These are phyloP conservation scores for Hemisphaericaspora xylanilytica DNA, from an alignment of 1,139 yeast genomes.

Conservation along the genomic window DNA sequence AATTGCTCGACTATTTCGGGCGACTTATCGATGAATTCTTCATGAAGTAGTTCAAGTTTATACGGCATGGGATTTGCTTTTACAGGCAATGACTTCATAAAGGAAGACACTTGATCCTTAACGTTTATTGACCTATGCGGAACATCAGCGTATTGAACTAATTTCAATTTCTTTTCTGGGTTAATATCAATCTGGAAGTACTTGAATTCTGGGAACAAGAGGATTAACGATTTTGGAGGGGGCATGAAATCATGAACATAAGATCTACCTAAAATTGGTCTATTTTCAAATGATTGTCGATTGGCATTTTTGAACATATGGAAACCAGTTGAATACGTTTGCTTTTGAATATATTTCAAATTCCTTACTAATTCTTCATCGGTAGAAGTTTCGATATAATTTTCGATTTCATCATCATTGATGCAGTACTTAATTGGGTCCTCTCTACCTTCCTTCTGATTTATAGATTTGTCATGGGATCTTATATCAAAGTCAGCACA, in stretches of 20 bases:
- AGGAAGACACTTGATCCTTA: constrained; percentile 6
- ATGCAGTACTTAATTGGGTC: constrained; percentile 25
- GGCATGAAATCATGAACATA: constrained; percentile 46
- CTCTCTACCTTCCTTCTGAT: constrained; percentile 19
- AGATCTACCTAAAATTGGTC: constrained; percentile 35
- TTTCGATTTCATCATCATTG: constrained; percentile 25
- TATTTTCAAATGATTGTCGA: constrained; percentile 25
- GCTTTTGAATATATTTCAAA: constrained; percentile 9
- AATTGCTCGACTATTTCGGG: constrained; percentile 14
- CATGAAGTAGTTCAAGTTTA: constrained; percentile 17
- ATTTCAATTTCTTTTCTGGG: constrained; percentile 14
- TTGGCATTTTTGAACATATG: constrained; percentile 37
- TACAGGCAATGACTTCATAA: constrained; percentile 6
- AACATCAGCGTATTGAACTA: constrained; percentile 14
- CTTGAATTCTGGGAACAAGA: constrained; percentile 26
- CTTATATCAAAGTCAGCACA: constrained; percentile 27
- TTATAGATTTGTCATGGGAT: constrained; percentile 15
- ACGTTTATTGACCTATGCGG: constrained; percentile 5
- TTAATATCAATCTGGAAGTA: constrained; percentile 19
- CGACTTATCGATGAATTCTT: constrained; percentile 23
- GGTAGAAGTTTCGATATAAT: constrained; percentile 6
- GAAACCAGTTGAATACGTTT: constrained; percentile 30
- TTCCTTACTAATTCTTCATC: constrained; percentile 9
- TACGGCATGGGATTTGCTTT: constrained; percentile 2
- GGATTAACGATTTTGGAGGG: constrained; percentile 36